A percentile compares a stretch with the other conserved stretches of the same genome.
These are phyloP conservation scores for Amoebophrya sp. DNA, from an alignment of 169 alveolate genomes.

Conservation along the genomic window DNA sequence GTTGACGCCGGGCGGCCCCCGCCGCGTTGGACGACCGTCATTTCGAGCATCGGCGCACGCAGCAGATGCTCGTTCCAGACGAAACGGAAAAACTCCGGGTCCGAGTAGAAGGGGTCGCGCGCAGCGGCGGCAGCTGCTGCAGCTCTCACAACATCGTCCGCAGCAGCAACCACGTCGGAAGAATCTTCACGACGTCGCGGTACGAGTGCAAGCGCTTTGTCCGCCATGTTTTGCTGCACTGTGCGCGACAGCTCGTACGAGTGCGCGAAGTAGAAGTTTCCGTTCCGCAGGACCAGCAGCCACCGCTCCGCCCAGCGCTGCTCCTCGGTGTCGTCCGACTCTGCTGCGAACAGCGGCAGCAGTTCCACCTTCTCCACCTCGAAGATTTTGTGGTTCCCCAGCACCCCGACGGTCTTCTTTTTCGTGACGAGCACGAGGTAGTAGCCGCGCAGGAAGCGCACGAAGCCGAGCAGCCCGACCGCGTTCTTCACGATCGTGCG, in stretches of 20 bases:
- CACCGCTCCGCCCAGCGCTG: background rate
- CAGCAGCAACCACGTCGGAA: too few relatives aligned
- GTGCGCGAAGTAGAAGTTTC: background rate
- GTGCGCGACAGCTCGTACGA: background rate
- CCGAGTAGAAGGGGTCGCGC: background rate
- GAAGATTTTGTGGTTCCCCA: background rate
- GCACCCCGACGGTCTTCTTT: background rate
- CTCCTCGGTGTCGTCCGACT: background rate
- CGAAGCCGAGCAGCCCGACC: background rate
- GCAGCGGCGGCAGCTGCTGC: background rate
- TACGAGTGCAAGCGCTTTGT: too few relatives aligned
- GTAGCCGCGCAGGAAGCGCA: background rate
- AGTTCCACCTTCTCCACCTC: background rate
- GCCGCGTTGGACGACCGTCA: background rate
- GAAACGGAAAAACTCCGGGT: background rate
- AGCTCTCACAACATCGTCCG: background rate
- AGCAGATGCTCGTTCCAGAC: background rate
- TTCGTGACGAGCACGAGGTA: background rate
- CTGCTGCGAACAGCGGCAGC: background rate
- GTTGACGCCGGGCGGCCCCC: background rate
- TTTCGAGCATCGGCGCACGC: background rate
- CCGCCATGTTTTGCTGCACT: background rate
- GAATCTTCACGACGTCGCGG: too few relatives aligned
- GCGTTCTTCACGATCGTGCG: background rate
- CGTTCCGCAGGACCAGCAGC: background rate